Evolutionary conservation across 768 basidiomycete species (phyloP), one percentile per base, ranked within the genome.

Genomic region (Phlebiopsis gigantea): DNA sequence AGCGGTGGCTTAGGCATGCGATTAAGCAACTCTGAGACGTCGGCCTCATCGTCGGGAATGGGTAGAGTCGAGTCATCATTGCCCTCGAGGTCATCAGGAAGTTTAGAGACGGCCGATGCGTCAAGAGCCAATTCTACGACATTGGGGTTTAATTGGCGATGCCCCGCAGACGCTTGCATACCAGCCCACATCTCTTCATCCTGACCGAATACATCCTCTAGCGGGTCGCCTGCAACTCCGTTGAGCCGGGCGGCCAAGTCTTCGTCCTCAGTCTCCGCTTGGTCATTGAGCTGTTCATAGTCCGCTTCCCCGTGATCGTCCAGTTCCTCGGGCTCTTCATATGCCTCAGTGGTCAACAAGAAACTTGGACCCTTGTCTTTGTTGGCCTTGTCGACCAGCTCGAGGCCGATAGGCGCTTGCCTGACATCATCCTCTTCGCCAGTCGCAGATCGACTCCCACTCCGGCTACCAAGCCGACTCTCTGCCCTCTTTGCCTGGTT

Each of bases 111-210:
- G 26, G 73, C 66, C 2, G 72, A 71, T 26, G 73, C 78, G 56
- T 79, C 79, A 45, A 85, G 68, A 15, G 81, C 78, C 8, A 85
- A 73, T 22, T 81, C 68, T 41, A 82, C 77, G 41, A 82, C 67
- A 59, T 83, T 76, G 1, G 79, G 77, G 63, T 80, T 74, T 25
- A 8, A 66, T 57, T 46, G 59, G 57, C 62, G 68, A 21, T 54
- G 43, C 56, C 57, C 60, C 58, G 63, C 68, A 26, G 64, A 66
- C 56, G 76, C 69, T 41, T 72, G 64, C 48, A 87, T 73, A 50
- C 80, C 80, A 56, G 74, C 72, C 84, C 85, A 85, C 0, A 80
- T 77, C 60, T 85, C 80, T 59, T 74, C 80, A 66, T 86, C 85
- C n/a, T 77, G 76, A 46, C 85, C 83, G 70, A 86, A 87, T 6